These are phyloP conservation scores for Globisporangium cystogenes DNA, from an alignment of 352 stramenopile genomes.

Conservation along the genomic window DNA sequence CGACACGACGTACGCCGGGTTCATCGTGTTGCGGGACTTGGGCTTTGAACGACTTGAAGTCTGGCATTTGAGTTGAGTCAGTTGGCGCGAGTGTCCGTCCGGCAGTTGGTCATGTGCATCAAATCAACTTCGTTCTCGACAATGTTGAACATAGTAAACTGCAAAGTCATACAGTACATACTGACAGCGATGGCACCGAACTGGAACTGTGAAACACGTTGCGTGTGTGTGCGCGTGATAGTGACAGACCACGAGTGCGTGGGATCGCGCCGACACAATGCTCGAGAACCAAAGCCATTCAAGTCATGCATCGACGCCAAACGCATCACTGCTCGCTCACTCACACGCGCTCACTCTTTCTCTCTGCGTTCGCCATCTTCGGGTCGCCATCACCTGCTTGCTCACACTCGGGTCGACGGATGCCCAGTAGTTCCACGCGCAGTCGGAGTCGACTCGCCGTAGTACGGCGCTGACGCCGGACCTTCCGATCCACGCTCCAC, in stretches of 20 bases:
- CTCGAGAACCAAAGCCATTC: too few species aligned
- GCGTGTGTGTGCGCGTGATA: too few species aligned
- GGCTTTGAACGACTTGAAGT: background rate
- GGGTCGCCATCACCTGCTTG: constrained; percentile 6
- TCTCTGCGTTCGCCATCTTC: too few species aligned
- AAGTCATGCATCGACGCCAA: too few species aligned
- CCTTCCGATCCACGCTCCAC: constrained; percentile 5
- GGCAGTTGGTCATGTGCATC: background rate
- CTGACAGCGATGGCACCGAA: too few species aligned
- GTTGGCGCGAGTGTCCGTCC: background rate
- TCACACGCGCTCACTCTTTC: too few species aligned
- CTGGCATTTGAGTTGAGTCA: background rate
- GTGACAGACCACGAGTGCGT: too few species aligned
- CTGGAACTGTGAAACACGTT: too few species aligned
- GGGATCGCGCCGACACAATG: too few species aligned
- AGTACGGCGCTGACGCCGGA: constrained; percentile 7
- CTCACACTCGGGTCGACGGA: constrained; percentile 2
- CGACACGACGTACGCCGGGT: constrained; percentile 16
- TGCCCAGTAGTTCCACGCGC: background rate
- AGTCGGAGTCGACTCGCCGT: constrained; percentile 10
- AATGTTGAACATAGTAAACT: background rate
- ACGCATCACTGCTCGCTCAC: too few species aligned
- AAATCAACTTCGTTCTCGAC: background rate
- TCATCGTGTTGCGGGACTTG: background rate
- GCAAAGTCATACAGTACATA: too few species aligned